Conservation (phyloP, 495 filamentous ascomycete genomes). For the Hypoxylon fragiforme region DNA sequence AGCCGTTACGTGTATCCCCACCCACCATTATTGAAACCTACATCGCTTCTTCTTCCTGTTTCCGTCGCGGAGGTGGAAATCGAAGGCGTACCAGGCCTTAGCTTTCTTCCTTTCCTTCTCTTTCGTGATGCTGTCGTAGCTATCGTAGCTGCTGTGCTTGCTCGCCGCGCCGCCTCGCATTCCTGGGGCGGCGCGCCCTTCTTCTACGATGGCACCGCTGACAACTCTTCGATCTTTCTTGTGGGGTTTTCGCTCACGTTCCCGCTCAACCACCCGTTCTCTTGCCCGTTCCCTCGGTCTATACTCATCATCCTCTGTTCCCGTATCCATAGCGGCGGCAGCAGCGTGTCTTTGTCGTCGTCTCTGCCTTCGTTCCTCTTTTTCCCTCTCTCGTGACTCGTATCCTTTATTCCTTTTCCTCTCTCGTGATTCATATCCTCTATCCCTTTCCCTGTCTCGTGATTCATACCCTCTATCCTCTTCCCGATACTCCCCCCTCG, state of each 20-base stretch:
- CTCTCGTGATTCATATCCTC: constrained; percentile 33
- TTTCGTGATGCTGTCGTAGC: constrained; percentile 45
- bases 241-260: constrained; percentile 36
- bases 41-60: constrained; percentile 55
- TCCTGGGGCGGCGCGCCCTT: constrained; percentile 52
- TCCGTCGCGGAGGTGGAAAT: constrained; percentile 1
- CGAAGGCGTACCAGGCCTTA: constrained; percentile 8
- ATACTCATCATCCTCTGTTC: constrained; percentile 23
- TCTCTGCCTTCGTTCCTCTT: not conserved
- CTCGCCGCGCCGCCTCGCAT: constrained; percentile 41
- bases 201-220: constrained; percentile 70
- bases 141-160: constrained; percentile 41
- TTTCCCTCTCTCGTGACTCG: constrained; percentile 35
- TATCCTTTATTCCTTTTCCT: too few species aligned
- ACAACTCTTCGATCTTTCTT: constrained; percentile 62
- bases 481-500: constrained; percentile 35
- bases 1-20: not conserved
- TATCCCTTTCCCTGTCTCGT: constrained; percentile 29
- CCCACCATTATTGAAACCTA: constrained; percentile 42
- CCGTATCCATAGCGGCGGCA: constrained; percentile 1
- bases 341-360: not conserved
- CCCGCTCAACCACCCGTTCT: constrained; percentile 26
- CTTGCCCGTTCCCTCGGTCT: constrained; percentile 19
- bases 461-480: constrained; percentile 35
- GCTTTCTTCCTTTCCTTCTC: constrained; percentile 33